A percentile compares a stretch with the other conserved stretches of the same genome.
These are phyloP conservation scores for Lentinula raphanica DNA, from an alignment of 768 basidiomycete species.

Conservation along the genomic window DNA sequence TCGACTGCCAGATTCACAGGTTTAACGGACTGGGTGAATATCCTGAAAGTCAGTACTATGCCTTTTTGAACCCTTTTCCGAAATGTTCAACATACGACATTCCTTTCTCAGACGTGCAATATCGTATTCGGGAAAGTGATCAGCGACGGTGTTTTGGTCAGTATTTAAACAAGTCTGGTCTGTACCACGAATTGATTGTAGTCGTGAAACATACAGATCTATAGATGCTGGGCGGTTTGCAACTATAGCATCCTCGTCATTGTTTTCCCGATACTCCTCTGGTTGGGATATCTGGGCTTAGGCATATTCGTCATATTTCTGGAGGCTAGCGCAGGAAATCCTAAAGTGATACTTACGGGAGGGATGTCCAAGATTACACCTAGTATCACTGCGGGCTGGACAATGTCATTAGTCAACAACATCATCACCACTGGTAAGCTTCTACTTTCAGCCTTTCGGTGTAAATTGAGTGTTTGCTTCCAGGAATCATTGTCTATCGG, in stretches of 20 bases:
- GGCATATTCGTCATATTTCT: conserved; percentile 9
- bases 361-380: neutral
- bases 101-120: conserved; percentile 4
- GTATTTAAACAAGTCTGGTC: neutral
- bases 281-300: neutral
- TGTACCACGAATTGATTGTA: neutral
- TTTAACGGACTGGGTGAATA: conserved; percentile 12
- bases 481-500: conserved; percentile 11
- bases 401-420: conserved; percentile 7
- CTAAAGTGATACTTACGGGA: neutral
- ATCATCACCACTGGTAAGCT: conserved; percentile 9
- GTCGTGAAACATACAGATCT: conserved; percentile 7
- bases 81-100: neutral
- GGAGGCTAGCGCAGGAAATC: conserved; percentile 3
- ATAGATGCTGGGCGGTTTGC: conserved; percentile 11
- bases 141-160: conserved; percentile 11
- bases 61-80: neutral
- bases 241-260: conserved; percentile 1
- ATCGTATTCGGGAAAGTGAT: conserved; percentile 5
- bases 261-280: conserved; percentile 2
- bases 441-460: too few relatives aligned
- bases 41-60: conserved; percentile 6
- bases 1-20: conserved; percentile 3
- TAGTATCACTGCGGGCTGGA: conserved; percentile 6
- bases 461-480: too few relatives aligned